Evolutionary conservation across 148 eudicot genomes (phyloP).

Genomic region (Fagopyrum homotropicum): DNA sequence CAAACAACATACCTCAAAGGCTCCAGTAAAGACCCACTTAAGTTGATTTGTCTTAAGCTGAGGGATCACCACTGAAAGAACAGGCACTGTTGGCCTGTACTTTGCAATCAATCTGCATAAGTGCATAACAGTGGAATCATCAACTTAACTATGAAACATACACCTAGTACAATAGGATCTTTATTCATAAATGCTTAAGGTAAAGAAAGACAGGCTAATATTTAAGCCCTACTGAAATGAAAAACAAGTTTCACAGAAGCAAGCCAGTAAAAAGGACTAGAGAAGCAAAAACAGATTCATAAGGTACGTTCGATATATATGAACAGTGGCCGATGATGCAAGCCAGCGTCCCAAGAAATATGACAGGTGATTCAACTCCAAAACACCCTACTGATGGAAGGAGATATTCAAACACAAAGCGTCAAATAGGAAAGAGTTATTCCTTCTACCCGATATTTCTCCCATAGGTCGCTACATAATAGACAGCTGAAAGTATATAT

Average conservation of each 20-base stretch:
- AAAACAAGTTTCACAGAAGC: background rate
- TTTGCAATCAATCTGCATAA: constrained; percentile 82
- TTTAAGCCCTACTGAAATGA: background rate
- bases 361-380: background rate
- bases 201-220: background rate
- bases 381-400: background rate
- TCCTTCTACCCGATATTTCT: background rate
- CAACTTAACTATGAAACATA: background rate
- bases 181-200: background rate
- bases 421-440: background rate
- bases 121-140: constrained; percentile 29
- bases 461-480: background rate
- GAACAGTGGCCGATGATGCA: background rate
- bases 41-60: constrained; percentile 84
- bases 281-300: background rate
- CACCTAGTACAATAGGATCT: background rate
- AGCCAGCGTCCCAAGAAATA: background rate
- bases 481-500: background rate
- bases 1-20: constrained; percentile 70
- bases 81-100: constrained; percentile 95
- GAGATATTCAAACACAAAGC: background rate
- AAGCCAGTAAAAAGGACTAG: background rate
- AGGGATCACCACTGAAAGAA: constrained; percentile 88
- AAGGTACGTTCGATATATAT: background rate
- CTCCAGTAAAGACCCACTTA: constrained; percentile 84